phyloP scores from a whole-genome alignment of 805 yeast species.

The Brettanomyces bruxellensis region DNA sequence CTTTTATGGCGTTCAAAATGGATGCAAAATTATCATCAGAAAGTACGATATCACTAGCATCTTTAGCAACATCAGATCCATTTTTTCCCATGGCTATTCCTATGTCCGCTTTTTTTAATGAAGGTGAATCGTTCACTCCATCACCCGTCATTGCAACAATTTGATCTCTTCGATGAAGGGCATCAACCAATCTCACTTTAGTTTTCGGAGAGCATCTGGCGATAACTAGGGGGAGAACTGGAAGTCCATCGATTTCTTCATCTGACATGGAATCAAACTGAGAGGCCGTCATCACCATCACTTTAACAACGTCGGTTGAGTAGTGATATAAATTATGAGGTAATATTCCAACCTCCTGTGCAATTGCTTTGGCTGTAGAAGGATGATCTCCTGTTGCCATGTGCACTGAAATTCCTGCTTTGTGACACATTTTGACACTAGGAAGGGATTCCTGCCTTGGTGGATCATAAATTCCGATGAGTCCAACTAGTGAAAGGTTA shows the following conservation, averaged over 20 bases:
- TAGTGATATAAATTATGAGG: slow-evolving; percentile 53
- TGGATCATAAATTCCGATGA: slow-evolving; percentile 75
- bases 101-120: slow-evolving; percentile 67
- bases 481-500: slow-evolving; percentile 49
- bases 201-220: slow-evolving; percentile 82
- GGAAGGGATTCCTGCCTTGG: slow-evolving; percentile 63
- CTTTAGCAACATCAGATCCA: slow-evolving; percentile 82
- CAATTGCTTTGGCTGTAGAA: slow-evolving; percentile 71
- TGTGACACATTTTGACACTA: slow-evolving; percentile 58
- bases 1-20: slow-evolving; percentile 68
- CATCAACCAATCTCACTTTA: slow-evolving; percentile 74
- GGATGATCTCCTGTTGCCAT: slow-evolving; percentile 82
- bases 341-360: slow-evolving; percentile 70
- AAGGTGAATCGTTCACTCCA: slow-evolving; percentile 78
- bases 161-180: slow-evolving; percentile 52
- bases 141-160: slow-evolving; percentile 80
- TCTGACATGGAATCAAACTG: slow-evolving; percentile 60
- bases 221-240: slow-evolving; percentile 65
- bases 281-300: slow-evolving; percentile 69
- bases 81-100: slow-evolving; percentile 81
- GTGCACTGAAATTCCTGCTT: slow-evolving; percentile 70
- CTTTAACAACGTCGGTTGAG: slow-evolving; percentile 42
- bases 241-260: slow-evolving; percentile 50
- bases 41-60: slow-evolving; percentile 68
- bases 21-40: slow-evolving; percentile 76